Evolutionary conservation across 2,329 filamentous ascomycete genomes (phyloP), one percentile per base, ranked within the genome.

Genomic region (Calonectria henricotiae): DNA sequence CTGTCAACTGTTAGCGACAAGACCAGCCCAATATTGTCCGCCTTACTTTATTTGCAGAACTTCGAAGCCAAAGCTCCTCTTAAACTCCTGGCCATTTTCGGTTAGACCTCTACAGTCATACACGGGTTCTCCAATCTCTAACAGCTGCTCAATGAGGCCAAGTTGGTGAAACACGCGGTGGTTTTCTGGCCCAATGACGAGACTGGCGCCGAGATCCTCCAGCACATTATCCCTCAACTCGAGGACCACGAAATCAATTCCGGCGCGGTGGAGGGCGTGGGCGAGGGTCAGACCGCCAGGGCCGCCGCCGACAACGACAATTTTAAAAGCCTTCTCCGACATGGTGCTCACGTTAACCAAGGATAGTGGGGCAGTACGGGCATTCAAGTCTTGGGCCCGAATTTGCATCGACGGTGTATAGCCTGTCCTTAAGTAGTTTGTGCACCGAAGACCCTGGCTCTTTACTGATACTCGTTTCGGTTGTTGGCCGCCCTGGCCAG

Each of bases 161-260:
- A 73, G 25, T 11, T 73, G 71, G 15, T 66, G 43, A 20, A 71
- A 47, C 1, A 71, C 69, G 6, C 69, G 67, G 8, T 71, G 25
- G n/a, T 44, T 70, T 0, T 65, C 61, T 1, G 71, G 69, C 1
- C 32, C 27, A 9, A 73, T 58, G 1, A 68, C 68, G 4, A 73
- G 43, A 13, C 60, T 68, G 0, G 75, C 71, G 2, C 79, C 79
- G 5, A 69, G 61, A 46, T 77, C 72, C 46, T 77, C 67, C 68
- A 79, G 67, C 11, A 81, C 32, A 0, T 74, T 71, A 1, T 72
- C 32, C 1, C 80, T 78, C 12, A 76, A 71, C 62, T 85, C 83
- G 1, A 85, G 80, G 8, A 85, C 64, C 46, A 83, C 73, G 12
- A 82, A 85, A 64, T 84, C 80, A 41, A 85, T 80, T n/a, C 73